Evolutionary conservation across 257 asterid species (phyloP).

Genomic region (Petunia secreta): DNA sequence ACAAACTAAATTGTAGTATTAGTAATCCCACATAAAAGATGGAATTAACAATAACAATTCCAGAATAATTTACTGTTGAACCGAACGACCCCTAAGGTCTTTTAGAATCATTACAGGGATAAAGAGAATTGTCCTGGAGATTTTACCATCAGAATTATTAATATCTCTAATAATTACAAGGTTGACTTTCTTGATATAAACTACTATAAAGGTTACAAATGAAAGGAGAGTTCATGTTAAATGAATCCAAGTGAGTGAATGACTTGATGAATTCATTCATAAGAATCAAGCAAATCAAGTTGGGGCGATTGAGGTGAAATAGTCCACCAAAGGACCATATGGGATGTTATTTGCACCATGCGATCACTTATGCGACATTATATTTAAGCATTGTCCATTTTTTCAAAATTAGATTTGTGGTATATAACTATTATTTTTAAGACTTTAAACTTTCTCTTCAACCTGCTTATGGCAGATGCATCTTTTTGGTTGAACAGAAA

Average conservation of each 20-base stretch:
- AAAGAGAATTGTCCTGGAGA: neutral
- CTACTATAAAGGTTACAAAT: neutral
- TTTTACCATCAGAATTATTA: neutral
- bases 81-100: too few relatives aligned
- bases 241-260: conserved; percentile 5
- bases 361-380: neutral
- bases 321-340: conserved; percentile 20
- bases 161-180: neutral
- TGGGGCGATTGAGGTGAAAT: conserved; percentile 13
- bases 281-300: conserved; percentile 14
- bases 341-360: conserved; percentile 21
- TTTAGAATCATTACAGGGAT: neutral
- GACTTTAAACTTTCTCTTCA: too few relatives aligned
- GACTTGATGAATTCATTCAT: conserved; percentile 16
- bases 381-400: neutral
- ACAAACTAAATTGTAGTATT: too few relatives aligned
- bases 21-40: too few relatives aligned
- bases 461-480: too few relatives aligned
- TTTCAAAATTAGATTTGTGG: neutral
- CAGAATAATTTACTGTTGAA: too few relatives aligned
- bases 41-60: too few relatives aligned
- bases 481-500: too few relatives aligned
- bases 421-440: too few relatives aligned
- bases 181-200: neutral
- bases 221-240: conserved; percentile 7